A percentile compares a stretch with the other conserved stretches of the same genome.
Conservation (phyloP, 2,329 filamentous ascomycete species). For the Colletotrichum paranaense region DNA sequence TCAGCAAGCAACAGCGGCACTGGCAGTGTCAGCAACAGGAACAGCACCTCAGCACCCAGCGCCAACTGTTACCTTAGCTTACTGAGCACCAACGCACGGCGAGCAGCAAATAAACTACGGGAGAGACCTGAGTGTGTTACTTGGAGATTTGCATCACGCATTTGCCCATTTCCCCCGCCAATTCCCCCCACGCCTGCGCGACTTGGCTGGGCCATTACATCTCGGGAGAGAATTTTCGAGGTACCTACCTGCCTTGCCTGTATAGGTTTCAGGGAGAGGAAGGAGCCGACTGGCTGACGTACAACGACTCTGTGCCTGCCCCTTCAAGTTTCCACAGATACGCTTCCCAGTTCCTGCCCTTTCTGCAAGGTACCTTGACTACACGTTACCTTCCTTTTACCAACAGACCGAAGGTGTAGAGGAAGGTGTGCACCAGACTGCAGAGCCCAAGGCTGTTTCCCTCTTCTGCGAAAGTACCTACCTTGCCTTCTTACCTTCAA, state of each 20-base stretch:
- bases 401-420: neutral
- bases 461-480: neutral
- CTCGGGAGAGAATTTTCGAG: conserved; percentile 9
- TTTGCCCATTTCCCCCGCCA: neutral
- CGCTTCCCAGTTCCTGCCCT: neutral
- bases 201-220: neutral
- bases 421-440: neutral
- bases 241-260: neutral
- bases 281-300: neutral
- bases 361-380: neutral
- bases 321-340: neutral
- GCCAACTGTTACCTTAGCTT: too few relatives aligned
- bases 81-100: conserved; percentile 9
- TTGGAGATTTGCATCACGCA: neutral
- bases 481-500: too few relatives aligned
- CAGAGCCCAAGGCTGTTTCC: neutral
- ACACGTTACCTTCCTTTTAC: neutral
- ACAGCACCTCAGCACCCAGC: neutral
- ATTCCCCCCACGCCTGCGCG: neutral
- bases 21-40: neutral
- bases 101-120: neutral
- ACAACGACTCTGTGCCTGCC: neutral
- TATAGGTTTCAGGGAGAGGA: neutral
- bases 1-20: neutral
- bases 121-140: too few relatives aligned